Evolutionary conservation across 2,329 filamentous ascomycete species (phyloP), one percentile per base, ranked within the genome.

Genomic region (Purpureocillium takamizusanense): DNA sequence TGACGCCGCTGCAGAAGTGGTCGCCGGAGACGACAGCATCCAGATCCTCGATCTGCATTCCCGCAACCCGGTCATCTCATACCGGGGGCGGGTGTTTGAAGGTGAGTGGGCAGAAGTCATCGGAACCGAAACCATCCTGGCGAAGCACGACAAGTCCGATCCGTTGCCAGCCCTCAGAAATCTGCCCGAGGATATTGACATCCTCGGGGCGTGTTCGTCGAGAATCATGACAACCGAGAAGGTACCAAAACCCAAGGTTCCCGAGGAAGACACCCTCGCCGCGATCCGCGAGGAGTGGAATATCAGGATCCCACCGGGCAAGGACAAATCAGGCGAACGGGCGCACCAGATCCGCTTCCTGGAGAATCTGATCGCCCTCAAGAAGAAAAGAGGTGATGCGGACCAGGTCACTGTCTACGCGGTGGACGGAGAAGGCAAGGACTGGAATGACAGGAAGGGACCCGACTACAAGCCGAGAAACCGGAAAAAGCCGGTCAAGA

Each of bases 11-110:
- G 40, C 46, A 23, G 37, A 48, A 14, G 45, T 49, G 18, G 42
- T 16, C 33, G 36, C 15, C 16, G 31, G 38, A 10, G 32, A 30
- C 12, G 54, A 63, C 23, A 62, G 74, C 30, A 74, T 95, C 6
- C 87, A 95, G 53, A 81, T 95, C 36, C 68, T 92, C n/a, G 87
- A 86, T 21, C 70, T 95, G 4, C 83, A 94, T 58, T 81, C 81
- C 1, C 53, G 64, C 3, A 82, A 84, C 35, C 90, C 90, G 0
- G 66, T 95, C 21, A 72, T 95, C 42, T 83, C 83, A 16, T 94
- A 94, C 61, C 74, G 82, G 41, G 84, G 83, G 23, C 76, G 81
- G 44, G 66, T 94, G 16, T 92, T 89, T 55, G 79, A 78, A 46
- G 90, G 87, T 46, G 66, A 77, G 33, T 97, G 90, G 90, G 75